phyloP scores from a whole-genome alignment of 2,329 filamentous ascomycete genomes.

The Geosmithia flava region DNA sequence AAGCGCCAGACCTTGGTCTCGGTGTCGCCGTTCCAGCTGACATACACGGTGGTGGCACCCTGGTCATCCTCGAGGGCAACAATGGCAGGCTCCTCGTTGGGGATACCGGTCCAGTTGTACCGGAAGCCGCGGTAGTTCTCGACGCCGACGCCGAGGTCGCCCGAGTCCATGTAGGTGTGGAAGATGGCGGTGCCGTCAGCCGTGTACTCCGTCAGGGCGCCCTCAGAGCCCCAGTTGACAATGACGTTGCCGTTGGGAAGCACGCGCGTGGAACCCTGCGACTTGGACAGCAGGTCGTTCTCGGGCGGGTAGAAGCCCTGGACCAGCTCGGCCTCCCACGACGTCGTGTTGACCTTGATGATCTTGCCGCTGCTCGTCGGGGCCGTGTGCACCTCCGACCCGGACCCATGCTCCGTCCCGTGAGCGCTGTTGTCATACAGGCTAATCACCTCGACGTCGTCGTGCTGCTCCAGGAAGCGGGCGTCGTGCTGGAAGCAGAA shows the following conservation, averaged over 20 bases:
- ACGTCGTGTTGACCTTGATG: conserved; percentile 30
- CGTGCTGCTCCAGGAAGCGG: conserved; percentile 24
- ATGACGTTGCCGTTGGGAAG: conserved; percentile 40
- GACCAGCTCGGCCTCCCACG: conserved; percentile 30
- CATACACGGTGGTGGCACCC: conserved; percentile 21
- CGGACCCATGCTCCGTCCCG: conserved; percentile 24
- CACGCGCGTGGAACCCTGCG: conserved; percentile 36
- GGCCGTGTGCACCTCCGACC: conserved; percentile 10
- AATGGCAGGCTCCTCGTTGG: conserved; percentile 13
- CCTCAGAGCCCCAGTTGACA: conserved; percentile 44
- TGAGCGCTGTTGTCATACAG: conserved; percentile 42
- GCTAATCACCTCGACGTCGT: conserved; percentile 33
- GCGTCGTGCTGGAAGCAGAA: conserved; percentile 43
- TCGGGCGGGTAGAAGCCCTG: conserved; percentile 32
- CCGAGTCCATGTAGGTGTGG: conserved; percentile 33
- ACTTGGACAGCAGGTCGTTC: conserved; percentile 34
- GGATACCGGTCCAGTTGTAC: conserved; percentile 36
- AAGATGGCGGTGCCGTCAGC: conserved; percentile 34
- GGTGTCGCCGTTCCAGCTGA: conserved; percentile 42
- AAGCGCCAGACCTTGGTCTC: conserved; percentile 35
- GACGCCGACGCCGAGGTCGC: conserved; percentile 21
- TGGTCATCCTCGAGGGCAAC: conserved; percentile 9
- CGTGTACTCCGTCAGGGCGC: conserved; percentile 32
- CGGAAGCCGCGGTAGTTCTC: conserved; percentile 43
- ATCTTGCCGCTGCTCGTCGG: conserved; percentile 32